Evolutionary conservation across 139 green algal species (phyloP).

Genomic region (Zygnema circumcarinatum): DNA sequence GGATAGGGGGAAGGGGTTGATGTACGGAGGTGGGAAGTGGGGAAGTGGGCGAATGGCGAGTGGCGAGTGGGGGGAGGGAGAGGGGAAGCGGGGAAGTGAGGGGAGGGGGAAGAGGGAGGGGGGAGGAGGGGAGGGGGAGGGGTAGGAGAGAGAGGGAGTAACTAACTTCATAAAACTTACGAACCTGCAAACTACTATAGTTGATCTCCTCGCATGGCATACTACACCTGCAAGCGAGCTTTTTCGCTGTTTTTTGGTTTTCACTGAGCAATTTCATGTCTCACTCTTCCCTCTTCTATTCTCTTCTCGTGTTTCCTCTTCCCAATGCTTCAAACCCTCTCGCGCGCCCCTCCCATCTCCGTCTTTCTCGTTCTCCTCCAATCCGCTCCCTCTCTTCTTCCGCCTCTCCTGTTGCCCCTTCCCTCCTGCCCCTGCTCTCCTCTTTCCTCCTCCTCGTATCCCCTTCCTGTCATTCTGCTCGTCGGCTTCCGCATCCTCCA

Average conservation of each 20-base stretch:
- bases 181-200: neutral
- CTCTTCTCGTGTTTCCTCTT: neutral
- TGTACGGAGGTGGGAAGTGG: neutral
- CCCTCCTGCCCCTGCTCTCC: slow-evolving; percentile 1
- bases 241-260: slow-evolving; percentile 20
- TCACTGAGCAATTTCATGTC: slow-evolving; percentile 10
- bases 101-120: neutral
- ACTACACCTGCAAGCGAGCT: too few relatives aligned
- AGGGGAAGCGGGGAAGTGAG: neutral
- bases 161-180: neutral
- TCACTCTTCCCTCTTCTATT: slow-evolving; percentile 28
- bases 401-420: neutral
- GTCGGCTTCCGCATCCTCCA: neutral
- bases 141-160: neutral
- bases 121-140: neutral
- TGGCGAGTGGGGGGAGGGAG: neutral
- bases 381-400: neutral
- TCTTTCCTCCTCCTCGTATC: neutral
- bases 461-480: slow-evolving; percentile 1
- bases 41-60: neutral
- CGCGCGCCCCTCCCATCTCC: slow-evolving; percentile 35
- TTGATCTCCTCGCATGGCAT: too few relatives aligned
- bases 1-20: neutral
- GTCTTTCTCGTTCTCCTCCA: neutral
- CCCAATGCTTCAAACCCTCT: neutral